Evolutionary conservation across 495 filamentous ascomycete genomes (phyloP).

Genomic region (Hypoxylon rickii): DNA sequence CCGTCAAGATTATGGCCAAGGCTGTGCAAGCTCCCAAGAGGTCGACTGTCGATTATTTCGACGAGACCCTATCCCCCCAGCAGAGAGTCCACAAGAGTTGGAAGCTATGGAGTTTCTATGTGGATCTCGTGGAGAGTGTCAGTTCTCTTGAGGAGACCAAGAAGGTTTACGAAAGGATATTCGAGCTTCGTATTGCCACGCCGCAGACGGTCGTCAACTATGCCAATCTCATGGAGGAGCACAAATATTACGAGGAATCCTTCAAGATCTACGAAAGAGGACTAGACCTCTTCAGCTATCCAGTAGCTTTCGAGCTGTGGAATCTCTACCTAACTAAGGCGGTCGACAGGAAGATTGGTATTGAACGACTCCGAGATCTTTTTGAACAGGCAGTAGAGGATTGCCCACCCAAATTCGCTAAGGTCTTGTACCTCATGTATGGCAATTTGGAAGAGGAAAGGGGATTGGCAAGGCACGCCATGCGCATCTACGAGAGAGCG

Average conservation of each 20-base stretch:
- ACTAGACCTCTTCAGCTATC: slow-evolving; percentile 94
- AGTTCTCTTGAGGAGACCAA: slow-evolving; percentile 88
- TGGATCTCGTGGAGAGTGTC: slow-evolving; percentile 95
- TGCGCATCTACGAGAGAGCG: slow-evolving; percentile 98
- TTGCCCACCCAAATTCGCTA: slow-evolving; percentile 94
- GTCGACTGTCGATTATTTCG: slow-evolving; percentile 96
- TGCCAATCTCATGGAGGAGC: slow-evolving; percentile 92
- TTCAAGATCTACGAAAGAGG: slow-evolving; percentile 99
- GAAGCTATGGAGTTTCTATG: slow-evolving; percentile 99
- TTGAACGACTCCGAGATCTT: slow-evolving; percentile 91
- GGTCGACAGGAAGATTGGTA: slow-evolving; percentile 90
- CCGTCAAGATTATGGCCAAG: slow-evolving; percentile 94
- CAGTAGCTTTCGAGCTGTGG: slow-evolving; percentile 98
- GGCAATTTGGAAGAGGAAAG: slow-evolving; percentile 96
- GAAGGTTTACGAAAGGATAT: slow-evolving; percentile 95
- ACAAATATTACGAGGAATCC: slow-evolving; percentile 94
- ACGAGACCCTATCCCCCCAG: slow-evolving; percentile 91
- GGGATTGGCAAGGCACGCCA: slow-evolving; percentile 93
- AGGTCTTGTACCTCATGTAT: slow-evolving; percentile 96
- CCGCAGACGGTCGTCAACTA: slow-evolving; percentile 99
- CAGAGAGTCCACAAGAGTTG: slow-evolving; percentile 98
- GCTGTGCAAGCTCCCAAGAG: slow-evolving; percentile 93
- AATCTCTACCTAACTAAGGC: slow-evolving; percentile 98
- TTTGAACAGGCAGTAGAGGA: slow-evolving; percentile 97
- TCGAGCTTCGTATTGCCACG: slow-evolving; percentile 96